phyloP scores from a whole-genome alignment of 2,329 filamentous ascomycete genomes.

The Corynespora cassiicola region DNA sequence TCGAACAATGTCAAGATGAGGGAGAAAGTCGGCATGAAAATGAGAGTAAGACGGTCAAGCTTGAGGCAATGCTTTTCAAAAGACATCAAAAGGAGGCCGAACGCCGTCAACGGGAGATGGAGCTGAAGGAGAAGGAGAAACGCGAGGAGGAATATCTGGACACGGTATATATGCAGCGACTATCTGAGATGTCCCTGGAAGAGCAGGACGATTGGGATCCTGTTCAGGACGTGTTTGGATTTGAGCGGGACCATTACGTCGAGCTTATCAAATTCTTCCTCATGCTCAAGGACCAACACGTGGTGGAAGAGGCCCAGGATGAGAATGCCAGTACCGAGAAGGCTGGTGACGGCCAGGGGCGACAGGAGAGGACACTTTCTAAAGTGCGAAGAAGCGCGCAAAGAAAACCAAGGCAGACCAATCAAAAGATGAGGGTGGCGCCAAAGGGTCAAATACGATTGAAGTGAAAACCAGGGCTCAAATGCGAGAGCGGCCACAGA shows the following conservation, averaged over 20 bases:
- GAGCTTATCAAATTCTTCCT: constrained; percentile 55
- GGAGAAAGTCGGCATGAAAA: constrained; percentile 55
- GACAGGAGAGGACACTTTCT: constrained; percentile 24
- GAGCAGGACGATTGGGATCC: constrained; percentile 55
- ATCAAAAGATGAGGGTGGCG: constrained; percentile 19
- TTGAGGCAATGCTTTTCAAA: constrained; percentile 56
- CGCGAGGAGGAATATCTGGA: constrained; percentile 55
- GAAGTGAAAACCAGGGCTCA: constrained; percentile 53
- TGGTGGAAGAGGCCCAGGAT: constrained; percentile 2
- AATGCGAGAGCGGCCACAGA: constrained; percentile 48
- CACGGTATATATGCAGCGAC: constrained; percentile 49
- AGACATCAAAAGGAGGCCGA: constrained; percentile 55
- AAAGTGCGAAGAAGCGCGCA: constrained; percentile 43
- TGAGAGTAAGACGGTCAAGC: constrained; percentile 58
- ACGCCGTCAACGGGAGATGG: constrained; percentile 47
- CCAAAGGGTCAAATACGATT: constrained; percentile 41
- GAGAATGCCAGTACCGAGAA: constrained; percentile 1
- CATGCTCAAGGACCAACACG: constrained; percentile 43
- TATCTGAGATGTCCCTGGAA: constrained; percentile 45
- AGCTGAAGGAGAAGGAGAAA: constrained; percentile 50
- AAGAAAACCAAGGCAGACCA: constrained; percentile 32
- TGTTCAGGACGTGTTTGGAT: constrained; percentile 55
- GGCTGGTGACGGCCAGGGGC: too few relatives aligned
- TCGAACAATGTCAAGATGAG: constrained; percentile 51
- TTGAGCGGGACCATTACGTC: constrained; percentile 53